Evolutionary conservation across 352 stramenopile genomes (phyloP).

Genomic region (Pythium monospermum): DNA sequence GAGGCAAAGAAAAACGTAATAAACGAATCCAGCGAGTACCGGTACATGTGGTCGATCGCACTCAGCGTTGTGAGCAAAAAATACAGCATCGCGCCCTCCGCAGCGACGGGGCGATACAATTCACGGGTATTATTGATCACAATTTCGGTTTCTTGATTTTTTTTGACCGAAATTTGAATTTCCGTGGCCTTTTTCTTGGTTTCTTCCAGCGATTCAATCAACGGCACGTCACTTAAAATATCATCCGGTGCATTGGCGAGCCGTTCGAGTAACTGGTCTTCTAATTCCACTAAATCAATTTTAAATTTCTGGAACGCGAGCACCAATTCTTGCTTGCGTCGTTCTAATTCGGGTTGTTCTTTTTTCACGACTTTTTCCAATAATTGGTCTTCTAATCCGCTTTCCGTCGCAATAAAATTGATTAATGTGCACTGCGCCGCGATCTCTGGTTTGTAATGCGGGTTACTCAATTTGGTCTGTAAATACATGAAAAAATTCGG

Average conservation of each 20-base stretch:
- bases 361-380: constrained; percentile 84
- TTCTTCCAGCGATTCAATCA: constrained; percentile 91
- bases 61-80: constrained; percentile 89
- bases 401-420: constrained; percentile 92
- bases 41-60: constrained; percentile 92
- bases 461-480: constrained; percentile 91
- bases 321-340: constrained; percentile 81
- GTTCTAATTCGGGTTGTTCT: constrained; percentile 87
- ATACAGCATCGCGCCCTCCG: constrained; percentile 89
- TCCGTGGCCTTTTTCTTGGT: constrained; percentile 89
- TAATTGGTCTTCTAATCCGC: constrained; percentile 87
- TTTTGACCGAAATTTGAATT: constrained; percentile 72
- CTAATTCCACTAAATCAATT: constrained; percentile 87
- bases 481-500: constrained; percentile 92
- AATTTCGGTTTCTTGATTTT: constrained; percentile 83
- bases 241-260: constrained; percentile 89
- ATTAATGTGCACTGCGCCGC: constrained; percentile 91
- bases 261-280: constrained; percentile 86
- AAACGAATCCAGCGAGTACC: constrained; percentile 90
- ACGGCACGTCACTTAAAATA: constrained; percentile 86
- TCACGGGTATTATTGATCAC: constrained; percentile 90
- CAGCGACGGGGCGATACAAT: constrained; percentile 85
- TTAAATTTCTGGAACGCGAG: constrained; percentile 91
- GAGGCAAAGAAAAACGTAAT: constrained; percentile 85
- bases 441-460: constrained; percentile 90